Evolutionary conservation across 2,329 filamentous ascomycete genomes (phyloP), one percentile per base, ranked within the genome.

Genomic region (Aspergillus sojae): DNA sequence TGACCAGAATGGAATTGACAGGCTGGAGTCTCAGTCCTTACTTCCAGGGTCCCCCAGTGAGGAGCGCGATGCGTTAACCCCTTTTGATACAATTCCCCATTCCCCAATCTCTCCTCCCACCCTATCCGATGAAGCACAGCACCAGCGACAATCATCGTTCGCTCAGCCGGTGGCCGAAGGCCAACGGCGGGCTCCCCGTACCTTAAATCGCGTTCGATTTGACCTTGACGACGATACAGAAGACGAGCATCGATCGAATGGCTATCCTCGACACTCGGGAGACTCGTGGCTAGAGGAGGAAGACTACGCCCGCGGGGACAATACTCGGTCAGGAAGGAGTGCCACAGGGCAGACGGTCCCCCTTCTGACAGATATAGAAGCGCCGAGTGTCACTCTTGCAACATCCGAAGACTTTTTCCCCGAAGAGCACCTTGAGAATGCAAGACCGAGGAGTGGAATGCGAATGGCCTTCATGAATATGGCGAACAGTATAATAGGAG

Each of bases 381-480:
- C 92, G 0, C 93, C 94, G 1, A 91, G 90, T 65, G 85, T 91
- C 54, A 89, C 92, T 12, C 80, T 96, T 55, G 92, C 84, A 80
- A 89, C 79, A 69, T 82, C 82, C 30, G 84, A 87, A 3, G 79
- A 85, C 63, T 84, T 86, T 70, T 81, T 84, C 61, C 82, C 85
- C 0, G 85, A 88, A 69, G 85, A 89, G 58, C 79, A 87, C 63
- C 75, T 89, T 62, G 86, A 88, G 69, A 83, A 78, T 66, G 84
- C 86, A 23, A 85, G 94, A 62, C 93, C 94, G 54, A 94, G 94
- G 80, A 96, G 92, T 62, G 91, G 91, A 5, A 85, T 98, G 80
- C 85, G 86, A 66, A 92, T 91, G 75, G 94, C 95, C 3, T 98
- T 99, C 71, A 97, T 98, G 93, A 99, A 99, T 80, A 99, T 99